Percentiles rank a stretch among this genome's conserved stretches.
Evolutionary conservation across 345 rosid genomes (phyloP).

Genomic region (Diplotaxis tenuifolia): DNA sequence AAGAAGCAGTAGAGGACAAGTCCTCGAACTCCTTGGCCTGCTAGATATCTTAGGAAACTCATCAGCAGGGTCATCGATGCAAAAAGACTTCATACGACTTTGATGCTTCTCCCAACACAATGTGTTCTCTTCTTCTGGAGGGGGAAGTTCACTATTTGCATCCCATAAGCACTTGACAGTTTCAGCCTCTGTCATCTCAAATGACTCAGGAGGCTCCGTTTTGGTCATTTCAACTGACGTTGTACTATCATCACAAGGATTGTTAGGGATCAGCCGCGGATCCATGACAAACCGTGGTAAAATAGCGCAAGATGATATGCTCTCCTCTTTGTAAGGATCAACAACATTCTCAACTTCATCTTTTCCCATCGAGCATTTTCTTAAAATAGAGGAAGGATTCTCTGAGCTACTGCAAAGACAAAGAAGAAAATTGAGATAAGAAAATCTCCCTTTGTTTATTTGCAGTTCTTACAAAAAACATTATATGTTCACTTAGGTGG

Average conservation of each 20-base stretch:
- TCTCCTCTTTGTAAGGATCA: conserved; percentile 41
- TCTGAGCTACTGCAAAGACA: conserved; percentile 46
- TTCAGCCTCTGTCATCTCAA: conserved; percentile 25
- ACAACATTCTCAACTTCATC: conserved; percentile 25
- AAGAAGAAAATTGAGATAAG: neutral
- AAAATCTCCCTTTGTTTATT: conserved; percentile 8
- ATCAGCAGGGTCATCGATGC: conserved; percentile 45
- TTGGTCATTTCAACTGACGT: conserved; percentile 29
- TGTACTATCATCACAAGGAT: conserved; percentile 32
- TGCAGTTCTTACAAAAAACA: neutral
- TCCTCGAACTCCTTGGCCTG: conserved; percentile 50
- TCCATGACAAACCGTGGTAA: conserved; percentile 52
- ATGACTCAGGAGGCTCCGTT: conserved; percentile 29
- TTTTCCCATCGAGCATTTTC: conserved; percentile 42
- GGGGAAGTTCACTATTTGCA: conserved; percentile 40
- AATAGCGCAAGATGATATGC: conserved; percentile 40
- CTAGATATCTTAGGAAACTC: conserved; percentile 34
- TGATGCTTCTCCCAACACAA: conserved; percentile 66
- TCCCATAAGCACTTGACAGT: conserved; percentile 61
- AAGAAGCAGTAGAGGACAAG: conserved; percentile 69
- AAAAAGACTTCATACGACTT: conserved; percentile 48
- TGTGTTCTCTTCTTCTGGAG: conserved; percentile 61
- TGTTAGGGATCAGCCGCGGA: conserved; percentile 49
- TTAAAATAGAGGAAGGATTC: conserved; percentile 35
- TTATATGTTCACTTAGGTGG: conserved; percentile 2